Evolutionary conservation across 1,284 basidiomycete species (phyloP).

Genomic region (Ustilago tritici): DNA sequence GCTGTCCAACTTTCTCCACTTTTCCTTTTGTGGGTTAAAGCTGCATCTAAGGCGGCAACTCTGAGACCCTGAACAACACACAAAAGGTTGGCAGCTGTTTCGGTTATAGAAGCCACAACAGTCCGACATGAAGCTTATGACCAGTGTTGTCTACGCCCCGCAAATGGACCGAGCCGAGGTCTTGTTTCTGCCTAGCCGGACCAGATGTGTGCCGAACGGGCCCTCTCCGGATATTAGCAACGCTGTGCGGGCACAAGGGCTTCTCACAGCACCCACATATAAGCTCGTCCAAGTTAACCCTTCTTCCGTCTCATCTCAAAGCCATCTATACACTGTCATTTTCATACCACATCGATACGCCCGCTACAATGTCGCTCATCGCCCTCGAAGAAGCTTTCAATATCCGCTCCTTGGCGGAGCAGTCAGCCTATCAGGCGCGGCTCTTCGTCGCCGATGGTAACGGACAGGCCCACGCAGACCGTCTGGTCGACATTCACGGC

Average conservation of each 20-base stretch:
- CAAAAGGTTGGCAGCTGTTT: neutral
- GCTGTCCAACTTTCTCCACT: conserved; percentile 22
- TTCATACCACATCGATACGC: neutral
- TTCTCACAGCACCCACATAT: neutral
- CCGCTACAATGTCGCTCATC: conserved; percentile 34
- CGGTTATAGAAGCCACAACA: neutral
- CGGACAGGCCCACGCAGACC: conserved; percentile 48
- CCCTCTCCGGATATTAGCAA: conserved; percentile 13
- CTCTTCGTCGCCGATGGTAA: conserved; percentile 52
- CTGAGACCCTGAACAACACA: neutral
- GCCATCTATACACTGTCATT: neutral
- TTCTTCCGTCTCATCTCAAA: neutral
- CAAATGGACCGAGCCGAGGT: neutral
- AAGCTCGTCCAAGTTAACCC: neutral
- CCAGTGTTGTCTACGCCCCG: neutral
- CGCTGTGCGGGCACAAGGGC: neutral
- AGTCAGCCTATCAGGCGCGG: conserved; percentile 51
- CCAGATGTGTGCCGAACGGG: conserved; percentile 18
- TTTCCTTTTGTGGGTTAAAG: conserved; percentile 4
- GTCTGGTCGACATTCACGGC: conserved; percentile 57
- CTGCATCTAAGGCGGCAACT: neutral
- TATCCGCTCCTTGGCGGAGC: conserved; percentile 46
- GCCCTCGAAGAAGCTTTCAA: conserved; percentile 55
- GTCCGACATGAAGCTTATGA: neutral
- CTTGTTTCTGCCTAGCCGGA: conserved; percentile 8